Evolutionary conservation across 129 eudicot genomes (phyloP), one percentile per base, ranked within the genome.

Genomic region (Flaveria sonorensis): DNA sequence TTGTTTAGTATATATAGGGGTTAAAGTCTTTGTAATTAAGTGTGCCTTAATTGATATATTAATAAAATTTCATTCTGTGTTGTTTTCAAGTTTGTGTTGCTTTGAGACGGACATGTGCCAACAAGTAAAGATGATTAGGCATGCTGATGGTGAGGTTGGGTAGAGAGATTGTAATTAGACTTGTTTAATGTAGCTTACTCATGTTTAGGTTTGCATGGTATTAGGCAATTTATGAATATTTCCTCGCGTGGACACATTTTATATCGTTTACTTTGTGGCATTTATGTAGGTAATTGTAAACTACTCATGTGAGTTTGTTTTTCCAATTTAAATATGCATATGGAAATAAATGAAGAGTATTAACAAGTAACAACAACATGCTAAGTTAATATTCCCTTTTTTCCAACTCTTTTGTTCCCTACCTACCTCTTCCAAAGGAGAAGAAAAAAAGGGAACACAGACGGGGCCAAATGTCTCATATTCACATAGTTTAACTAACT

Each of bases 281-380:
- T 11, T 45, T 45, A 45, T 55, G 14, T 2, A 32, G 77, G 56
- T 57, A 8, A 7, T 57, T 57, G 67, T 36, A n/a, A 53, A 18
- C 52, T 57, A n/a, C 40, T 20, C 68, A 73, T 40, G 77, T 39
- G 55, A 73, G 56, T 56, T 39, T 73, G 55, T 73, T 73, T 73
- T 51, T 56, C 52, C 15, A 40, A 32, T 32, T n/a, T 53, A 39
- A 70, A 16, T 56, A n/a, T 55, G 67, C 53, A 12, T 73, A 19
- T 57, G 42, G 56, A 56, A 45, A 45, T 45, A 45, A 40, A 45
- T 45, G 55, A 56, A 56, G 15, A 39, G 23, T 23, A 39, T 21
- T 15, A 50, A 50, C 16, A 24, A 24, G 28, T n/a, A n/a, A n/a
- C n/a, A n/a, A n/a, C 32, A 50, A 50, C 56, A 50, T 50, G 18